Percentiles rank a stretch among this genome's conserved stretches.
These are phyloP conservation scores for Vaccinium corymbosum DNA, from an alignment of 148 eudicot genomes.

Conservation along the genomic window DNA sequence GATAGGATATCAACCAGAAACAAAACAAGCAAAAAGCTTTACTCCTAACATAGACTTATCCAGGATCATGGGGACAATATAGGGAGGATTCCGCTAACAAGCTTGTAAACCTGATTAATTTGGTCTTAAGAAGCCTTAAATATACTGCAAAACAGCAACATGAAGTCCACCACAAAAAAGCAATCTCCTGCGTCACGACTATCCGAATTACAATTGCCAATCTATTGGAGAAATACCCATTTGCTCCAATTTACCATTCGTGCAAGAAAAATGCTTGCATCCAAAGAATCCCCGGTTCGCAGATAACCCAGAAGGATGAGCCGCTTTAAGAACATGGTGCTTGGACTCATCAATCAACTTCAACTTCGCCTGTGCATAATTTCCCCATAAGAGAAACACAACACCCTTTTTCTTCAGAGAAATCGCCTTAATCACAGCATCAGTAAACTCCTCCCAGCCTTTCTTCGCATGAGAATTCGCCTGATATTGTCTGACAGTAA, in stretches of 20 bases:
- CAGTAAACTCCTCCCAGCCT: constrained; percentile 98
- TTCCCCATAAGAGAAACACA: constrained; percentile 96
- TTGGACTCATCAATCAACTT: constrained; percentile 80
- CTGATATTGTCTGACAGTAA: constrained; percentile 85
- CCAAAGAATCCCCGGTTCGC: constrained; percentile 98
- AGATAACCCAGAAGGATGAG: constrained; percentile 98
- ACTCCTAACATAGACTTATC: neutral
- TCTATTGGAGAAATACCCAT: constrained; percentile 63
- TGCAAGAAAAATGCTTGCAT: constrained; percentile 97
- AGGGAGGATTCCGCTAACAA: neutral
- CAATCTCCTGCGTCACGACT: neutral
- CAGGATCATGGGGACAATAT: neutral
- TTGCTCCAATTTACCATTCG: constrained; percentile 66
- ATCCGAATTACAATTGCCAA: constrained; percentile 59
- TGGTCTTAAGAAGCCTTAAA: neutral
- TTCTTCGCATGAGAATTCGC: constrained; percentile 94
- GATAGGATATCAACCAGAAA: neutral
- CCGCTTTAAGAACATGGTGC: constrained; percentile 89
- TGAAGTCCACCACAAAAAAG: too few species aligned
- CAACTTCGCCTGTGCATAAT: constrained; percentile 85
- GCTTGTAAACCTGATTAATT: neutral
- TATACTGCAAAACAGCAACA: too few species aligned
- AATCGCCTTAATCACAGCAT: constrained; percentile 75
- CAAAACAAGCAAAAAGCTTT: neutral
- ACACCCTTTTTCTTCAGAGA: constrained; percentile 75